Conservation (phyloP, 345 rosid genomes). For the Nasturtium officinale region DNA sequence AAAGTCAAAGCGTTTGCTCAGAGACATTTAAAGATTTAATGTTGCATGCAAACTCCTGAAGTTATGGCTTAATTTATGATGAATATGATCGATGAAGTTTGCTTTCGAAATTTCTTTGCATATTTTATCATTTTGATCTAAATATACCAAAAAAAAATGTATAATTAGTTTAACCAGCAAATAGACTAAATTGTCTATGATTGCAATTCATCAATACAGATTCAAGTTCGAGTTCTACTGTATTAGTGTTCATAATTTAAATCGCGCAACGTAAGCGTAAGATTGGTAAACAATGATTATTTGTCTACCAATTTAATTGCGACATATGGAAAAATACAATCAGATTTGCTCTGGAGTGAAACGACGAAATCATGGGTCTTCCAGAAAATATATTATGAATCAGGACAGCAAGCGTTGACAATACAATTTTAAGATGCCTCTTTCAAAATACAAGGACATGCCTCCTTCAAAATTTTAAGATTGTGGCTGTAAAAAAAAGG, state of each 20-base stretch:
- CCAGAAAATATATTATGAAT: neutral
- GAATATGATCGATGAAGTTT: conserved; percentile 24
- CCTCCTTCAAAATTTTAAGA: neutral
- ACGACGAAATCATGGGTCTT: neutral
- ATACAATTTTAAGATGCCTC: too few relatives aligned
- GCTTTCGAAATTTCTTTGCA: neutral
- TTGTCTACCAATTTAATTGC: too few relatives aligned
- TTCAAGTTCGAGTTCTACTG: too few relatives aligned
- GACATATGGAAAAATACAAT: neutral
- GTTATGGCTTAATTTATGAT: conserved; percentile 45
- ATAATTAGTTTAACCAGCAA: too few relatives aligned
- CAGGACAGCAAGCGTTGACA: neutral
- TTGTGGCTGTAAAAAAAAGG: neutral
- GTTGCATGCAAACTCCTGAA: conserved; percentile 38
- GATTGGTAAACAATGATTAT: too few relatives aligned
- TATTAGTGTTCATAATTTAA: too few relatives aligned
- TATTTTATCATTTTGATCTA: neutral
- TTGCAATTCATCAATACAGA: too few relatives aligned
- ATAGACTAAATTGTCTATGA: too few relatives aligned
- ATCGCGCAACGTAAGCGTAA: too few relatives aligned
- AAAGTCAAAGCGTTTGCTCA: conserved; percentile 2
- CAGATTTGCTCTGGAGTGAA: neutral
- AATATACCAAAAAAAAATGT: too few relatives aligned
- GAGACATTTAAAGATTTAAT: conserved; percentile 26
- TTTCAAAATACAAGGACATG: too few relatives aligned